These are phyloP conservation scores for Pyronema domesticum DNA, from an alignment of 495 filamentous ascomycete genomes.

Conservation along the genomic window DNA sequence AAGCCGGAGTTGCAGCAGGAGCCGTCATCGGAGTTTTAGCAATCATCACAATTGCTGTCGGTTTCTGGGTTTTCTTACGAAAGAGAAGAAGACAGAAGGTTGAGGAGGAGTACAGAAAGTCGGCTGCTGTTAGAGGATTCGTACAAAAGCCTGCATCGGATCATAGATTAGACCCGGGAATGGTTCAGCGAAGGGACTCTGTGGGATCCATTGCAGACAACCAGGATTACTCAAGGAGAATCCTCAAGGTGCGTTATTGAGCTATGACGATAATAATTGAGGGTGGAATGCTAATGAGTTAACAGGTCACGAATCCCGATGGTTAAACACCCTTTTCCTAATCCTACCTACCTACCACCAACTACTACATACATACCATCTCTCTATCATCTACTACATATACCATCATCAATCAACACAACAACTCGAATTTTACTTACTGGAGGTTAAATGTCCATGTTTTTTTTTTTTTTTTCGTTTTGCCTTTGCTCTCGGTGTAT, in stretches of 20 bases:
- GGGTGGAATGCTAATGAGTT: constrained; percentile 1
- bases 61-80: constrained; percentile 57
- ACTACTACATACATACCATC: no score
- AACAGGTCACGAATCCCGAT: constrained; percentile 24
- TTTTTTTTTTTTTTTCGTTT: no score
- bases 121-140: constrained; percentile 51
- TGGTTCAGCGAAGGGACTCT: constrained; percentile 76
- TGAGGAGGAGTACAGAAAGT: constrained; percentile 64
- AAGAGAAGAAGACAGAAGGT: constrained; percentile 52
- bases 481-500: no score
- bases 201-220: constrained; percentile 97
- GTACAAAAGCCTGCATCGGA: constrained; percentile 42
- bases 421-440: no score
- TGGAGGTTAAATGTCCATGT: no score
- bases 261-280: background rate
- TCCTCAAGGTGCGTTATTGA: constrained; percentile 53
- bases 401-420: no score
- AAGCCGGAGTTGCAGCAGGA: constrained; percentile 68
- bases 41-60: constrained; percentile 44
- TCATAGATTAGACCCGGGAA: constrained; percentile 72
- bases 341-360: no score
- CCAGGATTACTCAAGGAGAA: constrained; percentile 88
- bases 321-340: constrained; percentile 4
- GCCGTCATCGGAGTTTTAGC: constrained; percentile 72
- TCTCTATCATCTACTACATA: no score